phyloP scores from a whole-genome alignment of 208 protist genomes.

The Crithidia fasciculata region DNA sequence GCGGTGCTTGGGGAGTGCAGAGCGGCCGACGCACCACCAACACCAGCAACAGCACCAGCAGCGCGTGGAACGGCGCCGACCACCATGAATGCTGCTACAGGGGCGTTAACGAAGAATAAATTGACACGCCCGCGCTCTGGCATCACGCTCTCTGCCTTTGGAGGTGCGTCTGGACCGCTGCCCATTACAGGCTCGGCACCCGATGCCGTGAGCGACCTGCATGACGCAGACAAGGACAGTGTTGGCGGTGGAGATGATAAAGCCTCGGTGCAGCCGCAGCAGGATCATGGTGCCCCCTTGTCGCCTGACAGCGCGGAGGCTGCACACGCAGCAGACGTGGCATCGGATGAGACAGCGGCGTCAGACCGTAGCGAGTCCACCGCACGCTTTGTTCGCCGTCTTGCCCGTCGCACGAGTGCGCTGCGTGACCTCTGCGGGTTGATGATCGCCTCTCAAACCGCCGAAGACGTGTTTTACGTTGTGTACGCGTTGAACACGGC shows the following conservation, averaged over 20 bases:
- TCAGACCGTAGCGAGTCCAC: not conserved
- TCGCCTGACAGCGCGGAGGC: no score
- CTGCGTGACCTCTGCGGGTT: conserved; percentile 64
- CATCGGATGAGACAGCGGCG: not conserved
- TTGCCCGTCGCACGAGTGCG: conserved; percentile 36
- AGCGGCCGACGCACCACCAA: conserved; percentile 15
- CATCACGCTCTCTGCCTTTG: conserved; percentile 24
- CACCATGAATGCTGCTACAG: not conserved
- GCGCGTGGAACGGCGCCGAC: not conserved
- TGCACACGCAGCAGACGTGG: not conserved
- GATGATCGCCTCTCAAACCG: conserved; percentile 47
- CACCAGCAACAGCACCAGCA: not conserved
- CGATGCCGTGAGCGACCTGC: not conserved
- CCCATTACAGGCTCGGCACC: conserved; percentile 8
- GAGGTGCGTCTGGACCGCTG: not conserved
- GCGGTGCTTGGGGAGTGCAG: conserved; percentile 26
- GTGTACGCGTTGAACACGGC: conserved; percentile 38
- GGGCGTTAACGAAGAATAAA: not conserved
- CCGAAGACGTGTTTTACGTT: conserved; percentile 61
- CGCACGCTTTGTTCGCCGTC: conserved; percentile 20
- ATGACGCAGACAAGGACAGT: not conserved
- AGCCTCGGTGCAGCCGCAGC: not conserved
- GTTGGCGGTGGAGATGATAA: not conserved
- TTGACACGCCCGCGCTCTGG: conserved; percentile 2
- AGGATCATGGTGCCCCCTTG: no score